A percentile compares a stretch with the other conserved stretches of the same genome.
phyloP scores from a whole-genome alignment of 495 filamentous ascomycete species.

The Podospora conica region DNA sequence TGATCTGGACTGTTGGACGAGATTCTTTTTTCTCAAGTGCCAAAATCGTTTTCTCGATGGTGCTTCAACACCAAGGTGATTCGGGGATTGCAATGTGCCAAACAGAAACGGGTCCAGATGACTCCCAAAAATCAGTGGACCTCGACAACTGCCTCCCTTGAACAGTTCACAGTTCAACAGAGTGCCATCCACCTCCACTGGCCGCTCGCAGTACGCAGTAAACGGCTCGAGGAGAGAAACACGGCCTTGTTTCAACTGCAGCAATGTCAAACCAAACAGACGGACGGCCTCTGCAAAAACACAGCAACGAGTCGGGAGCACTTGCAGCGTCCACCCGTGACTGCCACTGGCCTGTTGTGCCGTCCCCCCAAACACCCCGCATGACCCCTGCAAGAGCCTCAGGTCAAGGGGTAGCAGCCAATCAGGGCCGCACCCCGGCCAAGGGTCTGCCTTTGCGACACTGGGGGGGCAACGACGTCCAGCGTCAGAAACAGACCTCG shows the following conservation, averaged over 20 bases:
- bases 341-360: background rate
- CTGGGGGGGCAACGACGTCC: constrained; percentile 25
- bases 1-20: background rate
- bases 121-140: background rate
- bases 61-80: background rate
- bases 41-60: background rate
- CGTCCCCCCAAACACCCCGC: constrained; percentile 1
- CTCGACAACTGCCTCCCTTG: background rate
- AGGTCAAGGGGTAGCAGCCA: constrained; percentile 23
- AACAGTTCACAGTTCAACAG: no score
- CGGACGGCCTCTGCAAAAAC: constrained; percentile 11
- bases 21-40: background rate
- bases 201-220: constrained; percentile 3
- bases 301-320: constrained; percentile 3
- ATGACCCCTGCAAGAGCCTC: constrained; percentile 28
- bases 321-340: constrained; percentile 6
- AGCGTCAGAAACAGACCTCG: constrained; percentile 28
- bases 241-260: constrained; percentile 30
- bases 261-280: constrained; percentile 29
- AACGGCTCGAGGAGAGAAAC: constrained; percentile 26
- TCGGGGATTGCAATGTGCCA: background rate
- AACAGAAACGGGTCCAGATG: background rate
- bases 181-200: no score
- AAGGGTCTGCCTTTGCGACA: constrained; percentile 32
- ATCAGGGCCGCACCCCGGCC: constrained; percentile 19